Evolutionary conservation across 345 rosid genomes (phyloP).

Genomic region (Lepidium sativum): DNA sequence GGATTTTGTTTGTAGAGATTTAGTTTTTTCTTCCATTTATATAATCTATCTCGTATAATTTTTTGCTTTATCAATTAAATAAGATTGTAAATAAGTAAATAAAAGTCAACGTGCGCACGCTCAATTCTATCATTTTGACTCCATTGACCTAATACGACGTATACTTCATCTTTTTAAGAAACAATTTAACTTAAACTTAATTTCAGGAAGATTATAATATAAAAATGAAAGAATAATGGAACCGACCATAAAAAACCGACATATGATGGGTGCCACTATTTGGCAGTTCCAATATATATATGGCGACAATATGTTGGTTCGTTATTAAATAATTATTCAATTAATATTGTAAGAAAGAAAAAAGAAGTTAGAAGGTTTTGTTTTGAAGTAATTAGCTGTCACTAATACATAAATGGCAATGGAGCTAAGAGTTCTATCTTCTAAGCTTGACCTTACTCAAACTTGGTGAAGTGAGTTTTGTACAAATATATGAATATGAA

Average conservation of each 20-base stretch:
- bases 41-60: too few species aligned
- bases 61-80: too few species aligned
- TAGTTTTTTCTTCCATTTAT: too few species aligned
- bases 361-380: neutral
- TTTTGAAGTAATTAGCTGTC: neutral
- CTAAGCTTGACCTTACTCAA: neutral
- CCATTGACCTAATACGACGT: neutral
- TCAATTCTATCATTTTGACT: neutral
- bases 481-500: neutral
- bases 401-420: neutral
- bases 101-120: neutral
- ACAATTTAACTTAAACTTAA: neutral
- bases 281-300: neutral
- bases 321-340: neutral
- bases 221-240: neutral
- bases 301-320: neutral
- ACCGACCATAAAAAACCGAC: slow-evolving; percentile 15
- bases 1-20: too few species aligned
- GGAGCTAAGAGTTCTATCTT: neutral
- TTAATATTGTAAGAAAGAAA: too few species aligned
- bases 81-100: too few species aligned
- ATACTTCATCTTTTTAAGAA: neutral
- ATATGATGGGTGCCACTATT: too few species aligned
- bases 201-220: neutral
- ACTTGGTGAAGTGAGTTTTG: neutral